Evolutionary conservation across 371 early-diverging fungal genomes (phyloP).

Genomic region (Mucor lusitanicus): DNA sequence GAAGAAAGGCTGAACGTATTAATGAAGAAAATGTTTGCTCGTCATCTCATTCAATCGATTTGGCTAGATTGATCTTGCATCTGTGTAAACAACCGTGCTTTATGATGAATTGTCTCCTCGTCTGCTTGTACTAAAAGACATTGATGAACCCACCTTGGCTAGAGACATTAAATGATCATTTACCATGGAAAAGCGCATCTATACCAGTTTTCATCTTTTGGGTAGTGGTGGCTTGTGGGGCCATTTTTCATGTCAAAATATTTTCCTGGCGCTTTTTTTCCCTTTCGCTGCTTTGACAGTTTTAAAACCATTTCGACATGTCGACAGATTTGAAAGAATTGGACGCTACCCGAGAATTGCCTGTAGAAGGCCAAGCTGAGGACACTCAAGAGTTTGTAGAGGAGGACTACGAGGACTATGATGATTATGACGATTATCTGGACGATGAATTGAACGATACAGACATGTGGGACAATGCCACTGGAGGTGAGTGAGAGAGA

Average conservation of each 20-base stretch:
- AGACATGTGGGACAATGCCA: slow-evolving; percentile 62
- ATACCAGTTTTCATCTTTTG: neutral
- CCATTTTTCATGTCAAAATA: neutral
- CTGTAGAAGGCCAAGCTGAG: neutral
- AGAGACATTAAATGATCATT: too few species aligned
- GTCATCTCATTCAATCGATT: too few species aligned
- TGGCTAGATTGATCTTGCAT: too few species aligned
- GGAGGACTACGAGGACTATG: slow-evolving; percentile 43
- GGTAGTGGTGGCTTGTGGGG: neutral
- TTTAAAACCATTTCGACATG: neutral
- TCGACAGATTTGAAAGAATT: neutral
- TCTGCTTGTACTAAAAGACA: too few species aligned
- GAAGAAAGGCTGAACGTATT: too few species aligned
- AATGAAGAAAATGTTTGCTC: too few species aligned
- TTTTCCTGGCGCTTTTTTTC: neutral
- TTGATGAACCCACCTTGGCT: too few species aligned
- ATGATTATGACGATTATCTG: slow-evolving; percentile 53
- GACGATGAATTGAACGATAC: slow-evolving; percentile 66
- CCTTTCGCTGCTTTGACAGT: neutral
- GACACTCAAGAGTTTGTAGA: slow-evolving; percentile 1
- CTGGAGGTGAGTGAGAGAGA: slow-evolving; percentile 35
- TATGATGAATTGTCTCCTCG: too few species aligned
- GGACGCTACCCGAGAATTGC: neutral
- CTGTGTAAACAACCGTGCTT: too few species aligned
- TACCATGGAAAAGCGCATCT: too few species aligned